Evolutionary conservation across 805 yeast species (phyloP).

Genomic region (Millerozyma acaciae): DNA sequence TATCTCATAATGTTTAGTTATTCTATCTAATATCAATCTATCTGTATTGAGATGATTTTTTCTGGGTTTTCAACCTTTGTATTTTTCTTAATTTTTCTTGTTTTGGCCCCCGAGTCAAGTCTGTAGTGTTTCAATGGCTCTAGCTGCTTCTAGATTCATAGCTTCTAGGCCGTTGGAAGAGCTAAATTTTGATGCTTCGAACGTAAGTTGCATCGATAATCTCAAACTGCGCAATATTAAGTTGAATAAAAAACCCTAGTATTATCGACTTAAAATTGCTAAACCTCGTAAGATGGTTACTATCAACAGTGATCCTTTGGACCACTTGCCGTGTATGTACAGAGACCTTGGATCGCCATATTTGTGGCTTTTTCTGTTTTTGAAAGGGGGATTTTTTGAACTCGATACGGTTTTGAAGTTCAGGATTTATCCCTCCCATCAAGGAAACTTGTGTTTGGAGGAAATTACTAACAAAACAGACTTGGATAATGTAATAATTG

Average conservation of each 20-base stretch:
- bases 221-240: too few relatives aligned
- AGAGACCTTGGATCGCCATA: too few relatives aligned
- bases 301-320: slow-evolving; percentile 31
- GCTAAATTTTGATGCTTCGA: too few relatives aligned
- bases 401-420: too few relatives aligned
- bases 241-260: too few relatives aligned
- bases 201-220: too few relatives aligned
- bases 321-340: slow-evolving; percentile 39
- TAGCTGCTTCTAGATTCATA: too few relatives aligned
- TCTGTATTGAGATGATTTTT: slow-evolving; percentile 6
- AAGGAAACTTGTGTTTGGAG: neutral
- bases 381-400: neutral
- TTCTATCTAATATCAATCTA: slow-evolving; percentile 6
- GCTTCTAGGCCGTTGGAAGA: too few relatives aligned
- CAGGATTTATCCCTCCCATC: too few relatives aligned
- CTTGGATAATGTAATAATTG: slow-evolving; percentile 32
- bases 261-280: too few relatives aligned
- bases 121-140: too few relatives aligned
- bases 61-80: neutral
- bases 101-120: too few relatives aligned
- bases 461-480: slow-evolving; percentile 15
- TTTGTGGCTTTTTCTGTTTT: neutral
- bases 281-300: slow-evolving; percentile 15
- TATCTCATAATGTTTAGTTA: slow-evolving; percentile 7
- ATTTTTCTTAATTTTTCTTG: neutral